Base-by-base conservation (phyloP, 2,329 filamentous ascomycete genomes). In the Trichoderma atroviride region DNA sequence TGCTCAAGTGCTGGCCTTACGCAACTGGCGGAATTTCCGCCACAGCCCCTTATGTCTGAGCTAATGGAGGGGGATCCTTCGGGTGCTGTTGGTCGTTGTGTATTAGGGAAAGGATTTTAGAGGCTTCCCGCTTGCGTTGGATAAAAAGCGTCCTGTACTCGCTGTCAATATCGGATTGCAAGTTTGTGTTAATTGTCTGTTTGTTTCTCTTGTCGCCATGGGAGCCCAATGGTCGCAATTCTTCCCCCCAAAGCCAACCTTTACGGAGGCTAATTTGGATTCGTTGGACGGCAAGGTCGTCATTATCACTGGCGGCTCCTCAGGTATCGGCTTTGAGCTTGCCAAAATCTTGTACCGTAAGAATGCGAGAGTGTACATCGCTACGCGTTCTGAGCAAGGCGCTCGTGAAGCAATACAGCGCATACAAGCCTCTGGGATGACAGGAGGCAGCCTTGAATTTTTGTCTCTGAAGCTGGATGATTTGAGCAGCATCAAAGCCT, bases 311-410 rank as follows among this genome's bases (percentile, higher is more conserved):
- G 76, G 76, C 67, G 70, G 74, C 58, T 75, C 74, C 69, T 73
- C 73, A 11, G 76, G 76, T 82, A 78, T 86, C 6, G 86, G 85
- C 24, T 80, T 81, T 52, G 83, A 86, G 71, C 78, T 87, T n/a
- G 78, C 77, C 61, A 80, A 80, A 35, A 82, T 87, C 5, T 79
- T 89, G 19, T 88, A 88, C 75, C 74, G 77, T 5, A 81, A 80
- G 31, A 83, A 85, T 68, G 85, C 78, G 47, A 86, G 78, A 4
- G 82, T 88, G 31, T 88, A 87, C 74, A 75, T 87, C 43, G 83
- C 84, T 4, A 81, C 81, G 1, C 83, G 85, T 47, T 81, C 79
- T 4, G 71, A 77, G 29, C 74, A 78, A 11, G 83, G 83, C 70
- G 82, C 79, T 35, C 75, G 77, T 5, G 64, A 74, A 0, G 82